Percentiles rank a stretch among this genome's conserved stretches.
phyloP scores from a whole-genome alignment of 441 rosid species.

The Manihot esculenta region DNA sequence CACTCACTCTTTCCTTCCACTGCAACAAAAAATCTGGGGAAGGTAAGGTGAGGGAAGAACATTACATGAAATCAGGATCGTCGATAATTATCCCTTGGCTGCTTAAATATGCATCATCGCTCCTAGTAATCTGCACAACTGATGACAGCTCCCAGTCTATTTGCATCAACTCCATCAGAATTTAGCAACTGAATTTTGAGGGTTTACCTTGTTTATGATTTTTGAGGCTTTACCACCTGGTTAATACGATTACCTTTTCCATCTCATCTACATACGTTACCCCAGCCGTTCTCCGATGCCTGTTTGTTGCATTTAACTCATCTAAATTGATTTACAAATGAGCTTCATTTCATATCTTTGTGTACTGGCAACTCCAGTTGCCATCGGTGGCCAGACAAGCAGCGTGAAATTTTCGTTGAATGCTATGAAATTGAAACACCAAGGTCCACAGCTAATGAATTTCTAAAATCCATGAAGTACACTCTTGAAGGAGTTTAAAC shows the following conservation, averaged over 20 bases:
- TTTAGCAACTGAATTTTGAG: not conserved
- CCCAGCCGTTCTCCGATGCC: not conserved
- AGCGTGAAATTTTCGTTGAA: not conserved
- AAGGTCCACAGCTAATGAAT: conserved; percentile 19
- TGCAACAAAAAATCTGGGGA: not conserved
- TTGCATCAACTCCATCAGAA: not conserved
- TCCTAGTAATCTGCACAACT: not conserved
- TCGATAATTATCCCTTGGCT: not conserved
- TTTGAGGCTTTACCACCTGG: too few relatives aligned
- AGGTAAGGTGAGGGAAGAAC: not conserved
- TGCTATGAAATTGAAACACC: too few relatives aligned
- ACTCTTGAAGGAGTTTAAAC: conserved; percentile 67
- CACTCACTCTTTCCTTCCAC: not conserved
- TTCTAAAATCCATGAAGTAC: conserved; percentile 64
- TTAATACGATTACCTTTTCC: too few relatives aligned
- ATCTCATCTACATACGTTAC: not conserved
- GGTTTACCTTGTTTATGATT: not conserved
- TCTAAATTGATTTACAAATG: not conserved
- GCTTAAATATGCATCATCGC: not conserved
- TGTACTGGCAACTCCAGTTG: not conserved
- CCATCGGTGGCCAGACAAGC: not conserved
- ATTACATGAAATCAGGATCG: not conserved
- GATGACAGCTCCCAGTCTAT: not conserved
- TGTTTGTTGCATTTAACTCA: not conserved
- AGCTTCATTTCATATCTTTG: not conserved